phyloP scores from a whole-genome alignment of 2,329 filamentous ascomycete species.

The Microdochium bolleyi region DNA sequence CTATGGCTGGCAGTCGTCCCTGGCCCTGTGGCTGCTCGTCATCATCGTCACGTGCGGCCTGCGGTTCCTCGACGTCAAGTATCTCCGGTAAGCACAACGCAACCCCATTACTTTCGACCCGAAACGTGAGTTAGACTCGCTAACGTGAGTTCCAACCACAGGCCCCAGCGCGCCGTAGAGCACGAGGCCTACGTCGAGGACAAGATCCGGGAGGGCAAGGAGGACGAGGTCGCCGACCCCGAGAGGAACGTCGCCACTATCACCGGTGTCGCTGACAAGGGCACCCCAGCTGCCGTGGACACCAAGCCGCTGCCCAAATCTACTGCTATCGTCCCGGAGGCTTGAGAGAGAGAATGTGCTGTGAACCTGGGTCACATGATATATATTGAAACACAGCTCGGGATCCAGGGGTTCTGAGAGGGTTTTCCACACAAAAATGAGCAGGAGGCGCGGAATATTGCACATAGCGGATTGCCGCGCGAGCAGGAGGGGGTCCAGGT shows the following conservation, averaged over 20 bases:
- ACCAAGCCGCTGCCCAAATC: not conserved
- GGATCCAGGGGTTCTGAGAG: no score
- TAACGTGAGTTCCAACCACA: no score
- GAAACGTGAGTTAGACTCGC: no score
- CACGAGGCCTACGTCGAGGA: not conserved
- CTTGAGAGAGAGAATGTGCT: not conserved
- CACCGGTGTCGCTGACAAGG: not conserved
- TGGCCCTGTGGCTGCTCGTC: conserved; percentile 34
- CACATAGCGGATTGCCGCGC: no score
- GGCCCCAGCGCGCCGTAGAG: not conserved
- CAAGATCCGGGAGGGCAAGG: not conserved
- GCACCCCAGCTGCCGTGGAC: not conserved
- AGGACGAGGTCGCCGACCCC: not conserved
- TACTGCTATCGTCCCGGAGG: not conserved
- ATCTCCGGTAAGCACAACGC: conserved; percentile 18
- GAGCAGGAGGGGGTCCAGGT: no score
- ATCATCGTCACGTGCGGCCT: conserved; percentile 33
- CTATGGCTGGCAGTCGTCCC: conserved; percentile 38
- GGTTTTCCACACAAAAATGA: no score
- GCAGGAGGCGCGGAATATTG: no score
- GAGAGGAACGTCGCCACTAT: not conserved
- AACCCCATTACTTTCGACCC: not conserved
- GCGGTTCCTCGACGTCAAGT: conserved; percentile 33
- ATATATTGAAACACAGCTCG: no score
- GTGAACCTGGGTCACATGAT: no score